Conservation (phyloP, 306 rosid genomes). For the Amphicarpaea edgeworthii region DNA sequence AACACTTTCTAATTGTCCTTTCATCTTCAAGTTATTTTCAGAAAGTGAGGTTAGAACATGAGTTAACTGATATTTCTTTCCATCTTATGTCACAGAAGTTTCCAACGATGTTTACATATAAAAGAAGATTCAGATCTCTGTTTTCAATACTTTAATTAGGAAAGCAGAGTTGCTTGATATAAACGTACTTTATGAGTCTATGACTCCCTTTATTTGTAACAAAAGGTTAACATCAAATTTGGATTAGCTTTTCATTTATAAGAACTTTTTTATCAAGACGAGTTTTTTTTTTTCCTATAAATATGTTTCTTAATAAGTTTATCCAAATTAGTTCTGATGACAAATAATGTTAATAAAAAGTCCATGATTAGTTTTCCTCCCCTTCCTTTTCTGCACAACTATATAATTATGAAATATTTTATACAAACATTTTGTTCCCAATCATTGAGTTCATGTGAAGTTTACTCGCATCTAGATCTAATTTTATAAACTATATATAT, state of each 20-base stretch:
- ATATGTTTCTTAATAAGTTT: background rate
- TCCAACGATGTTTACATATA: background rate
- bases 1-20: slow-evolving; percentile 9
- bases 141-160: background rate
- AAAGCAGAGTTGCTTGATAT: slow-evolving; percentile 4
- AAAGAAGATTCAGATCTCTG: slow-evolving; percentile 10
- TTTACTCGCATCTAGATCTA: slow-evolving; percentile 39
- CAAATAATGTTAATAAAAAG: background rate
- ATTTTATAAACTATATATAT: slow-evolving; percentile 27
- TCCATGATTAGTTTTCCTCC: too few relatives aligned
- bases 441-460: slow-evolving; percentile 53
- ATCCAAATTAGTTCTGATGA: background rate
- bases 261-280: background rate
- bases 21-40: slow-evolving; percentile 33
- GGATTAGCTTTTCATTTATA: background rate
- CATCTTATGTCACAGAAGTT: slow-evolving; percentile 10
- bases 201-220: background rate
- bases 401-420: too few relatives aligned
- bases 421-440: slow-evolving; percentile 4
- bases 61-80: slow-evolving; percentile 8
- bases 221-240: background rate
- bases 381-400: too few relatives aligned
- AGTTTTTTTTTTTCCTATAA: background rate
- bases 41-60: slow-evolving; percentile 36
- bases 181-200: slow-evolving; percentile 14